These are phyloP conservation scores for Aspergillus diversus DNA, from an alignment of 495 filamentous ascomycete species.

Conservation along the genomic window DNA sequence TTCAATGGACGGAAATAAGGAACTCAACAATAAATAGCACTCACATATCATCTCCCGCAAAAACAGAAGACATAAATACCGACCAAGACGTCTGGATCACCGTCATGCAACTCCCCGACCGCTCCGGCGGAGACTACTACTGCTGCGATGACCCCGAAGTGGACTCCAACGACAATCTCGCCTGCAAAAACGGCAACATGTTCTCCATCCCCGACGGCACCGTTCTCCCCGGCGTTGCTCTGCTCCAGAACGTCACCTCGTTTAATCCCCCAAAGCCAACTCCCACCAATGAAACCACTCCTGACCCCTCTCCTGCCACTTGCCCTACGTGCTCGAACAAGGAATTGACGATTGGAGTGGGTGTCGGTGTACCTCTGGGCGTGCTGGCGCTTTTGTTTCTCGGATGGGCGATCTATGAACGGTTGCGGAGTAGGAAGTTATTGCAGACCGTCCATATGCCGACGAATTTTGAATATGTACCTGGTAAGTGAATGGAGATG, in stretches of 20 bases:
- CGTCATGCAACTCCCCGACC: neutral
- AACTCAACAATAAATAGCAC: too few species aligned
- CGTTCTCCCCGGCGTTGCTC: neutral
- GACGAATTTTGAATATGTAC: neutral
- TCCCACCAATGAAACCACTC: neutral
- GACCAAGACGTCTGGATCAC: neutral
- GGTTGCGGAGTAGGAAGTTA: neutral
- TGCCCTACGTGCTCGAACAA: neutral
- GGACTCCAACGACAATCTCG: neutral
- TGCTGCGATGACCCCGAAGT: neutral
- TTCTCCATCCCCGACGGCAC: neutral
- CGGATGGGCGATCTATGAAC: neutral
- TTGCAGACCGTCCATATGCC: constrained; percentile 17
- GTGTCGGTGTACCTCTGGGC: neutral
- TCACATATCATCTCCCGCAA: too few species aligned
- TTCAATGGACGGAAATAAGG: too few species aligned
- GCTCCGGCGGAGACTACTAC: neutral
- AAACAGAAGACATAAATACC: neutral
- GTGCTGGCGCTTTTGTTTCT: neutral
- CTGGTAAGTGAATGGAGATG: too few species aligned
- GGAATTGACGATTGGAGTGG: neutral
- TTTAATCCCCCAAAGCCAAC: neutral
- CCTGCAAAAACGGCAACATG: neutral
- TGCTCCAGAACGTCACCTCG: neutral
- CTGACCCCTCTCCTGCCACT: neutral